Evolutionary conservation across 2,329 filamentous ascomycete genomes (phyloP).

Genomic region (Fusarium tanahbumbuense): DNA sequence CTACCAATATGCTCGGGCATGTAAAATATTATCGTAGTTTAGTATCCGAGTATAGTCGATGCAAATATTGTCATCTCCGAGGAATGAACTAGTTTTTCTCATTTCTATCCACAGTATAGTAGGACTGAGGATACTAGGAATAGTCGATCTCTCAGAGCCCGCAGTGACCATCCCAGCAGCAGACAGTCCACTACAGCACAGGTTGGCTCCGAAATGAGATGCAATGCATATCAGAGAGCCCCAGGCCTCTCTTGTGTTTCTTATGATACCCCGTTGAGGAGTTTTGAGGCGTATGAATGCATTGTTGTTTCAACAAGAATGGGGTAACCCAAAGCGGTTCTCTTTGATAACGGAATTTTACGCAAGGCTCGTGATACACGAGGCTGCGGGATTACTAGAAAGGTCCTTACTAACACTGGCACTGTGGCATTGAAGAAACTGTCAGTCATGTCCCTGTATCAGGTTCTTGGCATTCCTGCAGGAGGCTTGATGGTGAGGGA

Average conservation of each 20-base stretch:
- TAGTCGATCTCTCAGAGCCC: background rate
- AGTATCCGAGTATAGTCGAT: constrained; percentile 6
- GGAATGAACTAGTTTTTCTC: background rate
- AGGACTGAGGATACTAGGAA: background rate
- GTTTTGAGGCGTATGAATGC: background rate
- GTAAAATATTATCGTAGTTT: background rate
- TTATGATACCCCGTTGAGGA: background rate
- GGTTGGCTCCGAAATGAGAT: background rate
- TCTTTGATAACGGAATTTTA: constrained; percentile 8
- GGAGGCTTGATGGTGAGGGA: constrained; percentile 42
- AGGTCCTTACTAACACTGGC: background rate
- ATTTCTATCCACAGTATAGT: background rate
- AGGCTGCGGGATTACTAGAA: constrained; percentile 20
- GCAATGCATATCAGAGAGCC: background rate
- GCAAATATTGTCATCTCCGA: constrained; percentile 28
- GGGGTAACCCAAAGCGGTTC: background rate
- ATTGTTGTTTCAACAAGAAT: background rate
- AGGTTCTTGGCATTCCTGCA: constrained; percentile 24
- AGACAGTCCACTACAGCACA: background rate
- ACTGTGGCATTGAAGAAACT: constrained; percentile 19
- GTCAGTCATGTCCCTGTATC: constrained; percentile 12
- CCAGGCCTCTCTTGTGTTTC: background rate
- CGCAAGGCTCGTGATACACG: background rate
- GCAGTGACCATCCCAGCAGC: background rate
- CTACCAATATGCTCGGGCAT: background rate